phyloP scores from a whole-genome alignment of 495 filamentous ascomycete species.

The Xylaria cubensis region DNA sequence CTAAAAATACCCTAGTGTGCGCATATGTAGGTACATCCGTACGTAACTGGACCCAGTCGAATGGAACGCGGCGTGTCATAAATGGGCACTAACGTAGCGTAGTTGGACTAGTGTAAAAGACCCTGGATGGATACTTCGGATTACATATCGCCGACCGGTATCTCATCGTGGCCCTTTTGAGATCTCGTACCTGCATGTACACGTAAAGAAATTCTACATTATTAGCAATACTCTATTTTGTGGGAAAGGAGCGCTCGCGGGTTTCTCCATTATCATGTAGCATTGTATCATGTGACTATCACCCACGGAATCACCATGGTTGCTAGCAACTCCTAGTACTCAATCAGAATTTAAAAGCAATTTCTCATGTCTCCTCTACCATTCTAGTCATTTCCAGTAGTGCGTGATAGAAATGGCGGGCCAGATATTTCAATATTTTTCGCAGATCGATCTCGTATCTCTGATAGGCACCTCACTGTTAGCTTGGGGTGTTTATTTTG shows the following conservation, averaged over 20 bases:
- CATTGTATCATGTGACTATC: constrained; percentile 10
- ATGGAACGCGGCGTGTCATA: constrained; percentile 16
- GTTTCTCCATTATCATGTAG: constrained; percentile 3
- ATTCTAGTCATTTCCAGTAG: background rate
- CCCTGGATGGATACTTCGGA: background rate
- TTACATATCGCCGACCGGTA: background rate
- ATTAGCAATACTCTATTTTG: background rate
- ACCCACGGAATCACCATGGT: background rate
- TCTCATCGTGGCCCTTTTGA: background rate
- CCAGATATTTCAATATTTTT: background rate
- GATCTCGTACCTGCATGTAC: constrained; percentile 18
- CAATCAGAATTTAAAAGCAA: background rate
- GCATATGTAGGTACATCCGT: background rate
- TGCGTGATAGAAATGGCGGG: background rate
- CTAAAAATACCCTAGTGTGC: constrained; percentile 5
- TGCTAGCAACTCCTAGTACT: background rate
- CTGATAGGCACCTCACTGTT: background rate
- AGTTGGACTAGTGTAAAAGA: constrained; percentile 1
- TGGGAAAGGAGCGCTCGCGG: background rate
- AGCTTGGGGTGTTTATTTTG: constrained; percentile 8
- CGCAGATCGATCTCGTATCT: background rate
- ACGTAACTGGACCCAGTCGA: constrained; percentile 7
- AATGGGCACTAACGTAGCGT: constrained; percentile 11
- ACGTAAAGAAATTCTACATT: background rate
- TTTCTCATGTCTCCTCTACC: background rate